Percentiles rank a stretch among this genome's conserved stretches.
These are phyloP conservation scores for Metarhizium rileyi DNA, from an alignment of 2,329 filamentous ascomycete genomes.

Conservation along the genomic window DNA sequence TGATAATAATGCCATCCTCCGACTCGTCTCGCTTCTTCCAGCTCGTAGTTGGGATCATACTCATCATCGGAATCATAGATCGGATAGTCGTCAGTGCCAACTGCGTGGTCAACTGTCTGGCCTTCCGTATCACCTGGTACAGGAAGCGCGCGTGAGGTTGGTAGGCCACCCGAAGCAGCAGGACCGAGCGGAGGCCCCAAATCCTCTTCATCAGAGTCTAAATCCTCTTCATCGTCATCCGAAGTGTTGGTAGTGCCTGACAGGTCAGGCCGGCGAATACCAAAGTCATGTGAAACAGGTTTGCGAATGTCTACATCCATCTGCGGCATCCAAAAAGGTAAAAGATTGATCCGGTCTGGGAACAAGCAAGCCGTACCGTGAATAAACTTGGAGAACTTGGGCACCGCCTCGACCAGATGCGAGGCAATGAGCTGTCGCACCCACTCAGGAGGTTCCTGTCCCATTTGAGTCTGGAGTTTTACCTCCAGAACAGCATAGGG, in stretches of 20 bases:
- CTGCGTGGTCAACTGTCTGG: conserved; percentile 56
- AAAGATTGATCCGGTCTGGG: conserved; percentile 73
- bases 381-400: conserved; percentile 99
- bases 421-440: conserved; percentile 87
- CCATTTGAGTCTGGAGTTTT: conserved; percentile 91
- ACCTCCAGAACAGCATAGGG: conserved; percentile 95
- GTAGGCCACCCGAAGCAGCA: conserved; percentile 22
- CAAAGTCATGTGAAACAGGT: conserved; percentile 77
- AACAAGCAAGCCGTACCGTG: conserved; percentile 86
- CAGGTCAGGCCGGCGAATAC: conserved; percentile 71
- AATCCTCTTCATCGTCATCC: conserved; percentile 59
- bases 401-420: conserved; percentile 95
- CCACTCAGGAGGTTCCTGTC: conserved; percentile 93
- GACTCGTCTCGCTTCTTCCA: conserved; percentile 67
- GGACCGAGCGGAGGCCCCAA: conserved; percentile 6
- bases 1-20: conserved; percentile 70
- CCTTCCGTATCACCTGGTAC: conserved; percentile 65
- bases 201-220: conserved; percentile 58
- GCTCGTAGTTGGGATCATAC: conserved; percentile 60
- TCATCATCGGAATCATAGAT: conserved; percentile 84
- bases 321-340: conserved; percentile 97
- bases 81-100: conserved; percentile 61
- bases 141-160: conserved; percentile 29
- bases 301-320: conserved; percentile 98
- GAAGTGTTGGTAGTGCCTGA: conserved; percentile 71